phyloP scores from a whole-genome alignment of 371 early-diverging fungal species.

The Haplosporangium sp. region DNA sequence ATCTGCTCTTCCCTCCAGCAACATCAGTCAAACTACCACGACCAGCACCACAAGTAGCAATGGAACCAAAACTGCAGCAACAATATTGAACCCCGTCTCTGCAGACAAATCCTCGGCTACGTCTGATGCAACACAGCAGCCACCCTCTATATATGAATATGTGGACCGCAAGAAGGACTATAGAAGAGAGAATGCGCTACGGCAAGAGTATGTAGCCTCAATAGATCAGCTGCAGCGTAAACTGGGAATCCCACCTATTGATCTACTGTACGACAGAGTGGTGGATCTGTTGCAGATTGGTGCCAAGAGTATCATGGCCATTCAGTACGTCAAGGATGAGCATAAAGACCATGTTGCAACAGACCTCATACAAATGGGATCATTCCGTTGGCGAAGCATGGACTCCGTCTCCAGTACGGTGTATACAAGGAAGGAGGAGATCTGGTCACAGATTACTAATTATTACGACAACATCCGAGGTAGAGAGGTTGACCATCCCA shows the following conservation, averaged over 20 bases:
- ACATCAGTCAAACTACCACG: background rate
- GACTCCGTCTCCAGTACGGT: constrained; percentile 40
- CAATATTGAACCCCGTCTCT: constrained; percentile 19
- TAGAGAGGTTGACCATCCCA: background rate
- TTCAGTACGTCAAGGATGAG: constrained; percentile 32
- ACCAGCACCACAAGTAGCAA: background rate
- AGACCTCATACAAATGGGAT: constrained; percentile 36
- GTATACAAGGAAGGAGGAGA: constrained; percentile 43
- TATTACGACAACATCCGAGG: constrained; percentile 43
- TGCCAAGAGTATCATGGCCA: constrained; percentile 39
- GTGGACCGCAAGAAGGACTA: constrained; percentile 35
- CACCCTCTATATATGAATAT: constrained; percentile 29
- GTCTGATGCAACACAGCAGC: constrained; percentile 8
- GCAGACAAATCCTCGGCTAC: constrained; percentile 19
- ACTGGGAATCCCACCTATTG: constrained; percentile 37
- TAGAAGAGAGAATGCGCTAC: constrained; percentile 33
- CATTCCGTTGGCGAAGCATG: constrained; percentile 37
- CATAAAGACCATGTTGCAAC: constrained; percentile 24
- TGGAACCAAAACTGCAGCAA: background rate
- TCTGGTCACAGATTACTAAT: constrained; percentile 36
- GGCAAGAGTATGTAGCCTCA: constrained; percentile 44
- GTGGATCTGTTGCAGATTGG: constrained; percentile 43
- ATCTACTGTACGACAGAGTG: constrained; percentile 39
- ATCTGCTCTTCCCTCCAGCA: background rate
- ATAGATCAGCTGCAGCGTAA: constrained; percentile 31